These are phyloP conservation scores for Trichoderma koningii DNA, from an alignment of 2,329 filamentous ascomycete genomes.

Conservation along the genomic window DNA sequence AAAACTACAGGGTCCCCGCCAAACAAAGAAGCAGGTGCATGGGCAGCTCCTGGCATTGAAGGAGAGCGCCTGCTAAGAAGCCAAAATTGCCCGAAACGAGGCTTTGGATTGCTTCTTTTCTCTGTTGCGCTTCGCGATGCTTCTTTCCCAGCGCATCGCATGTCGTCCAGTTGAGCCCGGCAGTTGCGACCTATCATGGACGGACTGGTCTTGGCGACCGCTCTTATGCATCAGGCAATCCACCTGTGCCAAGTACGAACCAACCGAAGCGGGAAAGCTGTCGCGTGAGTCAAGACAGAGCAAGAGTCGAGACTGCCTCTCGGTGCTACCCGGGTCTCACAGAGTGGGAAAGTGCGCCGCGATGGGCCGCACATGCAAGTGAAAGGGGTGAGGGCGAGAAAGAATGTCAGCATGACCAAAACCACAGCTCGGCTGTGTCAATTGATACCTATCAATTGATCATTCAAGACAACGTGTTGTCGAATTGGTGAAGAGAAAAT, in stretches of 20 bases:
- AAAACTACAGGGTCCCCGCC: constrained; percentile 8
- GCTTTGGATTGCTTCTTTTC: constrained; percentile 13
- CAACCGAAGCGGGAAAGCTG: constrained; percentile 27
- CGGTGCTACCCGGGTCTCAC: background rate
- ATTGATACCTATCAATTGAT: too few relatives aligned
- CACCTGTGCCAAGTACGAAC: constrained; percentile 12
- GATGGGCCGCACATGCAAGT: background rate
- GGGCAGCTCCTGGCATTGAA: constrained; percentile 1
- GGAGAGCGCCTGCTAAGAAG: background rate
- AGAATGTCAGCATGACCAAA: background rate
- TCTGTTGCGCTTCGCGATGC: background rate
- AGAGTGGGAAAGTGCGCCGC: constrained; percentile 17
- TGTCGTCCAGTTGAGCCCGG: constrained; percentile 13
- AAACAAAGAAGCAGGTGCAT: background rate
- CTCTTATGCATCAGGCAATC: constrained; percentile 16
- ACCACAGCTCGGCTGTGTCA: too few relatives aligned
- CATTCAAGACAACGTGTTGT: background rate
- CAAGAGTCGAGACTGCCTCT: constrained; percentile 15
- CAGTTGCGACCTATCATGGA: constrained; percentile 15
- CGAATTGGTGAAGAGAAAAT: background rate
- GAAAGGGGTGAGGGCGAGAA: background rate
- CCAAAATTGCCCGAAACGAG: background rate
- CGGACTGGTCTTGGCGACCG: constrained; percentile 18
- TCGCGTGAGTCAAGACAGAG: constrained; percentile 29
- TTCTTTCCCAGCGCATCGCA: background rate